Percentiles rank a stretch among this genome's conserved stretches.
Evolutionary conservation across 306 rosid genomes (phyloP).

Genomic region (Pyrus betulifolia): DNA sequence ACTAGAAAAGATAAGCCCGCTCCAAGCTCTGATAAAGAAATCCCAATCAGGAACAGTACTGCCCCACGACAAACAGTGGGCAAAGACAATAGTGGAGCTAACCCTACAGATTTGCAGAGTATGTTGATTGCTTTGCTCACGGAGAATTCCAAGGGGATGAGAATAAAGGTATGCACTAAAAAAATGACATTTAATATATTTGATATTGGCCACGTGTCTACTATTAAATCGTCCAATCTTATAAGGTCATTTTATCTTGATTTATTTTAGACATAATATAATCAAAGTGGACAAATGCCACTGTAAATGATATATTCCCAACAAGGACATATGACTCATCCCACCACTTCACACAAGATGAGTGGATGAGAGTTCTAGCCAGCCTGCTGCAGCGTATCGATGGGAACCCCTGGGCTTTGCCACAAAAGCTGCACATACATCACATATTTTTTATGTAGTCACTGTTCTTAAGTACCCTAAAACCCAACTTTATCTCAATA

Average conservation of each 20-base stretch:
- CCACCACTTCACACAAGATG: neutral
- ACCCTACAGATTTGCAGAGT: conserved; percentile 62
- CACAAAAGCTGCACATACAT: neutral
- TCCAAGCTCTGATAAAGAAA: conserved; percentile 53
- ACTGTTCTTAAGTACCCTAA: neutral
- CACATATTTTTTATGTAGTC: neutral
- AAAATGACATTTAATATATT: neutral
- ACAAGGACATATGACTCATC: neutral
- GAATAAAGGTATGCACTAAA: conserved; percentile 42
- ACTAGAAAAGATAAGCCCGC: conserved; percentile 43
- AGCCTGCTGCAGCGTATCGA: neutral
- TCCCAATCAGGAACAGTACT: conserved; percentile 32
- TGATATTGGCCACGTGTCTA: neutral
- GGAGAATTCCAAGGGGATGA: conserved; percentile 88
- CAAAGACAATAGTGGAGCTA: conserved; percentile 55
- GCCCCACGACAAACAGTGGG: conserved; percentile 39
- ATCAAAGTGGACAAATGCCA: neutral
- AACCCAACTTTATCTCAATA: neutral
- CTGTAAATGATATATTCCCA: neutral
- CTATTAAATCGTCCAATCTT: neutral
- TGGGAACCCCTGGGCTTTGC: neutral
- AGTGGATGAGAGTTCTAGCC: neutral
- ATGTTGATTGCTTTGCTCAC: conserved; percentile 52
- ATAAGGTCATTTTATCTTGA: neutral
- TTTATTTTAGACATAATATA: neutral